Base-by-base conservation (phyloP, 164 flowering plant species). In the Magnolia officinalis region DNA sequence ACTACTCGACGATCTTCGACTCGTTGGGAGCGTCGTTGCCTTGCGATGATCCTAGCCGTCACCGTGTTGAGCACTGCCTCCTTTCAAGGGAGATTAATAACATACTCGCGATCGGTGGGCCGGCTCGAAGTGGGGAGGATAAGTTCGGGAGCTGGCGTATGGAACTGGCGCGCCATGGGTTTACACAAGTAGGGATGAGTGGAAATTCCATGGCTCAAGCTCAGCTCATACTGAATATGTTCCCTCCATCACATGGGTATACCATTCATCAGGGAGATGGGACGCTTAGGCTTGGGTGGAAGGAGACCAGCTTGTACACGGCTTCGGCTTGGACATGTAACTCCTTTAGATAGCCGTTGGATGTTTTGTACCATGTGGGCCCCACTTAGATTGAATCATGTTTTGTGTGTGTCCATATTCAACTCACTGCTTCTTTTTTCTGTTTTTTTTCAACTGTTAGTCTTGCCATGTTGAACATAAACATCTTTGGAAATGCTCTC, bases 61-160 rank as follows among this genome's bases (percentile, higher is more conserved):
- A 87, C 50, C 50, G 63, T 0, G 86, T 88, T 1, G 96, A 92
- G 86, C 87, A 87, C 63, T 51, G 82, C 66, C 80, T 89, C 19
- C 76, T 90, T 1, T 71, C 84, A 3, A 81, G 85, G 72, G 94
- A 89, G 82, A 88, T 90, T 18, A 86, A 80, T 77, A 90, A 88
- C 77, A 85, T 90, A 55, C 72, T 89, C 76, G 96, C 96, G 0
- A 80, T 92, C 0, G 92, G 92, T 24, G 96, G 94, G 2, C 94
- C 94, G 8, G 87, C 89, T 23, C 50, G 94, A 26, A 92, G 91
- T 61, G 96, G 94, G 6, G 92, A 90, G 72, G 92, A 89, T 31
- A 89, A 89, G 87, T 86, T 83, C 31, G 78, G 72, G 81, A 76
- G 81, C 4, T 90, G 94, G 96, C 77, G 90, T 31, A 70, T 71